Base-by-base conservation (phyloP, 2,329 filamentous ascomycete genomes). In the Dendryphion nanum region DNA sequence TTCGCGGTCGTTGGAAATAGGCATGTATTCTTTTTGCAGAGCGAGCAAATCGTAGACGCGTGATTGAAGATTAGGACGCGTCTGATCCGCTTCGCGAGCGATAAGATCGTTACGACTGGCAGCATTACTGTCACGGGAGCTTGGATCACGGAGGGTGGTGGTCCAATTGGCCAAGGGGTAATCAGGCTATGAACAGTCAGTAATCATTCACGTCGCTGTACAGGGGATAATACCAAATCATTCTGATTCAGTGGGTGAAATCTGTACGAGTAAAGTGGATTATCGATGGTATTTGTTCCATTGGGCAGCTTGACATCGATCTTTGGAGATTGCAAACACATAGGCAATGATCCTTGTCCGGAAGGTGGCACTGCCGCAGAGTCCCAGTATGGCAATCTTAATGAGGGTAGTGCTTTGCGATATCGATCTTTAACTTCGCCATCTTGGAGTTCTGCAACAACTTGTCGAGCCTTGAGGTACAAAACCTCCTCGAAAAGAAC, bases 1-100 rank as follows among this genome's bases (percentile, higher is more conserved):
- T 76, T 77, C 83, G 1, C 75, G 78, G 56, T 86, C 81, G 54
- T 83, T 89, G 51, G 82, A 82, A 56, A 89, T 86, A 14, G 40
- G 43, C 7, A 39, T 33, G 33, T 57, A 59, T 13, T 55, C 42
- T 26, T 53, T 45, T 31, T 55, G 43, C 13, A 76, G 71, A 13
- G 78, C 78, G 56, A 82, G 87, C 48, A 86, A 77, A 31, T 76
- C 71, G 57, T 86, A 87, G 41, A 77, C 79, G 15, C 55, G 42
- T 20, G 51, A 46, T 24, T 55, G 51, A 6, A 57, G 40, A 6
- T 82, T 79, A 45, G 86, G 78, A 1, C 89, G 70, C 35, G 79
- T 82, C 51, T 82, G 84, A 2, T 89, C 70, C 10, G 86, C 75
- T 12, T 53, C 30, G 3, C 37, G 39, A 2, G 54, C 51, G 6